Percentiles rank a stretch among this genome's conserved stretches.
Conservation (phyloP, 1,284 basidiomycete genomes). For the Abortiporus biennis region DNA sequence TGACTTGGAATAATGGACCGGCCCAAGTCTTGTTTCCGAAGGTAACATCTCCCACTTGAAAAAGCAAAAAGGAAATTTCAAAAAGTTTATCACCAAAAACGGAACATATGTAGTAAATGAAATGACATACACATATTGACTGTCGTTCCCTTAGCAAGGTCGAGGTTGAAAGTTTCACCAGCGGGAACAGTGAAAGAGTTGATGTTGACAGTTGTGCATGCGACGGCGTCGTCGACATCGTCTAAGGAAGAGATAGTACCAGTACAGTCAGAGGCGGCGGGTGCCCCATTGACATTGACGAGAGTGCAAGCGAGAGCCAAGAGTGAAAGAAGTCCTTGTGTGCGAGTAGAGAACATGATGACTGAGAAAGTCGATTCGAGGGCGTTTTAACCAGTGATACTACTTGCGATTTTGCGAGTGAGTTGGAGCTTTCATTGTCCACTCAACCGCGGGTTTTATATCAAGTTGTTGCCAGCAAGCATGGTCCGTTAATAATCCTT, state of each 20-base stretch:
- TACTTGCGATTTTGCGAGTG: no score
- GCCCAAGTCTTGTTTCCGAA: constrained; percentile 28
- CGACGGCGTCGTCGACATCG: constrained; percentile 37
- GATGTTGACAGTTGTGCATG: constrained; percentile 42
- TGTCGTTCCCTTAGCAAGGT: constrained; percentile 19
- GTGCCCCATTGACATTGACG: constrained; percentile 1
- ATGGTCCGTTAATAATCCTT: no score
- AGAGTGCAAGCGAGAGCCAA: constrained; percentile 1
- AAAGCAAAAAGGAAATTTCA: neutral
- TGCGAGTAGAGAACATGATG: no score
- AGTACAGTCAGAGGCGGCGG: constrained; percentile 21
- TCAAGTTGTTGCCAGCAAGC: no score
- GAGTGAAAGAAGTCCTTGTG: no score
- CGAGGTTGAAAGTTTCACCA: constrained; percentile 25
- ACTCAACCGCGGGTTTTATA: no score
- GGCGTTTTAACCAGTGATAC: no score
- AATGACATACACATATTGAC: constrained; percentile 34
- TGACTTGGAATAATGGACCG: constrained; percentile 26
- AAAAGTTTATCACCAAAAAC: neutral
- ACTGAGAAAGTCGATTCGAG: no score
- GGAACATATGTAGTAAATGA: neutral
- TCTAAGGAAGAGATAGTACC: constrained; percentile 35
- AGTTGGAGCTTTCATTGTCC: no score
- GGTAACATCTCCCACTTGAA: constrained; percentile 24
- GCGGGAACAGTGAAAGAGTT: constrained; percentile 35